Evolutionary conservation across 2,329 filamentous ascomycete species (phyloP).

Genomic region (Fusarium keratoplasticum): DNA sequence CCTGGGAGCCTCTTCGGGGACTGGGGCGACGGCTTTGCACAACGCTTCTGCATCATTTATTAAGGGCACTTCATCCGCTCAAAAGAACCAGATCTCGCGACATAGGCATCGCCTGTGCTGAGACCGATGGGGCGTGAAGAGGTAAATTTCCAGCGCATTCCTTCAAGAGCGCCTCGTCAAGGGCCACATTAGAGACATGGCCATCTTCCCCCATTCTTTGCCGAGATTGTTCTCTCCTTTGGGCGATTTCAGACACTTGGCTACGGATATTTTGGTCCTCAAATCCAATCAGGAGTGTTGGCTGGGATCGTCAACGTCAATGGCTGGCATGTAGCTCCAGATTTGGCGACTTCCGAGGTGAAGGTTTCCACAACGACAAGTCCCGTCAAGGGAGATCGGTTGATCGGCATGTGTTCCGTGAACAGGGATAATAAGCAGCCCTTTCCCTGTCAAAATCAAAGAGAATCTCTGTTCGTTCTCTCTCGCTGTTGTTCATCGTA

Average conservation of each 20-base stretch:
- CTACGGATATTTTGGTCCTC: not conserved
- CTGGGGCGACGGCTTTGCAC: not conserved
- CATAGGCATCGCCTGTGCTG: fast-evolving
- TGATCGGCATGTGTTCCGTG: slow-evolving; percentile 1
- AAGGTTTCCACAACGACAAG: slow-evolving; percentile 7
- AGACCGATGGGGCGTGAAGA: not conserved
- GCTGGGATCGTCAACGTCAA: not conserved
- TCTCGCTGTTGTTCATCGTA: not conserved
- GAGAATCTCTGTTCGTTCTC: not conserved
- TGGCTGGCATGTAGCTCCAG: slow-evolving; percentile 11
- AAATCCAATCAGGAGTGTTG: not conserved
- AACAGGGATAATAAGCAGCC: not conserved
- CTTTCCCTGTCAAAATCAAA: not conserved
- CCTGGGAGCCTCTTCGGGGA: not conserved
- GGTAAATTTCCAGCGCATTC: not conserved
- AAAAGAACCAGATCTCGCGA: not conserved
- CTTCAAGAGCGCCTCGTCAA: not conserved
- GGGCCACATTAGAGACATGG: not conserved
- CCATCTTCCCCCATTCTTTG: not conserved
- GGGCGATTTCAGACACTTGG: not conserved
- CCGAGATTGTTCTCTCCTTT: not conserved
- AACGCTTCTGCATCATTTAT: not conserved
- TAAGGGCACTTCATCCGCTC: not conserved
- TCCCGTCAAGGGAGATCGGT: not conserved
- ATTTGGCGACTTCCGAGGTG: slow-evolving; percentile 5